A percentile compares a stretch with the other conserved stretches of the same genome.
These are phyloP conservation scores for Uronychia binucleata DNA, from an alignment of 73 alveolate genomes.

Conservation along the genomic window DNA sequence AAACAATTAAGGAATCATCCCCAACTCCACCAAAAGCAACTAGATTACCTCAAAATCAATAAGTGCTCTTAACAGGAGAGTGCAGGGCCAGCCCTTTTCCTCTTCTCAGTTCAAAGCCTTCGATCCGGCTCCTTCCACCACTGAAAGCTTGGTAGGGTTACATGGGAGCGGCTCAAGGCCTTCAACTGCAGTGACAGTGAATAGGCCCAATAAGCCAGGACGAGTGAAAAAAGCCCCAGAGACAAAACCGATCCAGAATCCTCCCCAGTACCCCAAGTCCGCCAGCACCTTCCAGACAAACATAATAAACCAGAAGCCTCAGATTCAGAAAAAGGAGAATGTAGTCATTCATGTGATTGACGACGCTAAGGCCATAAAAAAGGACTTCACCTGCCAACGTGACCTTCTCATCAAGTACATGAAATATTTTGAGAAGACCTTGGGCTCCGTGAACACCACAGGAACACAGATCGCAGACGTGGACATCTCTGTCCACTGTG, in stretches of 20 bases:
- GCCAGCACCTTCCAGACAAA: background rate
- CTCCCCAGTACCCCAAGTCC: background rate
- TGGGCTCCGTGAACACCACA: constrained; percentile 19
- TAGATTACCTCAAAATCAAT: no score
- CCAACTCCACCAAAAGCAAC: no score
- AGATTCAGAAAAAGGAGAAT: background rate
- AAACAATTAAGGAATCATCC: no score
- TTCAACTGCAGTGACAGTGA: background rate
- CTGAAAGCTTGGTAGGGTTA: no score
- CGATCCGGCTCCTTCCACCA: no score
- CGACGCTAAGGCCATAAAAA: constrained; percentile 44
- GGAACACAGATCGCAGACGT: constrained; percentile 41
- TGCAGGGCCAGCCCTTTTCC: no score
- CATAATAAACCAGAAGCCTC: background rate
- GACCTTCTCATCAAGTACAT: constrained; percentile 48
- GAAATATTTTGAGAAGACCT: constrained; percentile 59
- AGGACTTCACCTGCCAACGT: constrained; percentile 54
- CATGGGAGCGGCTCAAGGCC: no score
- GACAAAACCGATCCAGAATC: background rate
- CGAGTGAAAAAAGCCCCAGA: background rate
- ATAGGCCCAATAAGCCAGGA: background rate
- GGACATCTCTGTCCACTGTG: constrained; percentile 69
- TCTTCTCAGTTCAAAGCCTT: no score
- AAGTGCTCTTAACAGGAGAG: no score
- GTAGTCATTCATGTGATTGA: constrained; percentile 67